These are phyloP conservation scores for Aspergillus fumigatus DNA, from an alignment of 2,329 filamentous ascomycete species.

Conservation along the genomic window DNA sequence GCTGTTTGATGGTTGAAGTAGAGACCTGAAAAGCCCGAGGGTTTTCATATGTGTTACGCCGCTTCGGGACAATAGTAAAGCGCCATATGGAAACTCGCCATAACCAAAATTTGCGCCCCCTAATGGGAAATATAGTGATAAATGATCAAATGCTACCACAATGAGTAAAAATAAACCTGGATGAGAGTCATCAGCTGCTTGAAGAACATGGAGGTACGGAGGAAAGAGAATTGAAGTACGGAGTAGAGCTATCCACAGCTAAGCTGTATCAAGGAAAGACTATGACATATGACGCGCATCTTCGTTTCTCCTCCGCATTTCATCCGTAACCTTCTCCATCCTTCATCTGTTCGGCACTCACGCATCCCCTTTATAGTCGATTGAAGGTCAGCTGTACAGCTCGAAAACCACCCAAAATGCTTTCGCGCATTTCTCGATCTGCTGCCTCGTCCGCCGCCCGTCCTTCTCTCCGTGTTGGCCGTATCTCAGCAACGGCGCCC, in stretches of 20 bases:
- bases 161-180: not conserved
- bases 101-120: not conserved
- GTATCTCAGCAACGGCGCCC: constrained; percentile 10
- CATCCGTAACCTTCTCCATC: not conserved
- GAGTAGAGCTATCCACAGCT: not conserved
- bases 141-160: not conserved
- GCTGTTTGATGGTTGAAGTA: not conserved
- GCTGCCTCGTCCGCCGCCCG: constrained; percentile 30
- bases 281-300: constrained; percentile 6
- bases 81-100: not conserved
- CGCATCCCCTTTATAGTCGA: not conserved
- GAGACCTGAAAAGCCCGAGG: constrained; percentile 2
- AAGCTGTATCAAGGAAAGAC: not conserved
- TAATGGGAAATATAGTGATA: not conserved
- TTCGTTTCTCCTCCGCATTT: not conserved
- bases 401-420: constrained; percentile 22
- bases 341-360: not conserved
- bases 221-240: not conserved
- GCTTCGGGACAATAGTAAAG: not conserved
- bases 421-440: constrained; percentile 37
- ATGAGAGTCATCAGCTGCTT: not conserved
- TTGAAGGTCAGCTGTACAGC: not conserved
- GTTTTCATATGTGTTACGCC: constrained; percentile 4
- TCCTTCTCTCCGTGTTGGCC: constrained; percentile 18
- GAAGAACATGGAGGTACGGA: not conserved